Evolutionary conservation across 441 rosid species (phyloP).

Genomic region (Pelargonium exstipulatum): DNA sequence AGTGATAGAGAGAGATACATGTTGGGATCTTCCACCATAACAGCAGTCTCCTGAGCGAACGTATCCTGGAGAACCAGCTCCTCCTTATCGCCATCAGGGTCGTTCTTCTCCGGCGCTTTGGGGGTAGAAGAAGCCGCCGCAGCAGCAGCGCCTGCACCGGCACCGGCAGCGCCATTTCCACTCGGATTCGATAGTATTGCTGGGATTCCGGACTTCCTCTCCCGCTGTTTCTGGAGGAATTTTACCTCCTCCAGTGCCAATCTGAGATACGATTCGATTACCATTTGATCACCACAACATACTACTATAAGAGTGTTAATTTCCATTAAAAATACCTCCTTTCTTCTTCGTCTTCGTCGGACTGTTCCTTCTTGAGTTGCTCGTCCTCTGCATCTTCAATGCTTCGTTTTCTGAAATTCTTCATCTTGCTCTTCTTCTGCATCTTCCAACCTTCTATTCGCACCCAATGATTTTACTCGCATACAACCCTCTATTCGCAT

Average conservation of each 20-base stretch:
- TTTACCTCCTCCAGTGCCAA: constrained; percentile 87
- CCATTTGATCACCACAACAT: background rate
- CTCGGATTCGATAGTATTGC: constrained; percentile 41
- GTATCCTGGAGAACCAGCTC: constrained; percentile 93
- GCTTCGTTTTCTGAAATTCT: constrained; percentile 72
- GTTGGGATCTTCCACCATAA: constrained; percentile 89
- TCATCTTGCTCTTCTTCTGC: constrained; percentile 37
- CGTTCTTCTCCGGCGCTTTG: constrained; percentile 52
- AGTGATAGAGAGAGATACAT: constrained; percentile 36
- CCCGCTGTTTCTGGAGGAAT: constrained; percentile 87
- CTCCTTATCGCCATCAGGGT: constrained; percentile 84
- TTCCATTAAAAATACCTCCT: constrained; percentile 45
- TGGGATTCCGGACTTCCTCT: constrained; percentile 69
- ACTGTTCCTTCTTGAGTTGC: constrained; percentile 24
- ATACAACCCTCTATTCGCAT: no score
- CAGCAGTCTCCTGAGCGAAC: constrained; percentile 94
- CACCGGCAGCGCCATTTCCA: constrained; percentile 13
- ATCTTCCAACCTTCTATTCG: constrained; percentile 3
- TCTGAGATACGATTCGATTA: constrained; percentile 20
- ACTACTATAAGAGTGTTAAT: background rate
- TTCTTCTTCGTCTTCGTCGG: constrained; percentile 66
- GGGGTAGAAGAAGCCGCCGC: constrained; percentile 1
- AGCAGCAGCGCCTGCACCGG: constrained; percentile 13
- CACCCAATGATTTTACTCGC: no score
- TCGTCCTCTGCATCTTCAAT: constrained; percentile 43